These are phyloP conservation scores for Oryza glumipatula DNA, from an alignment of 176 grass and related monocot genomes.

Conservation along the genomic window DNA sequence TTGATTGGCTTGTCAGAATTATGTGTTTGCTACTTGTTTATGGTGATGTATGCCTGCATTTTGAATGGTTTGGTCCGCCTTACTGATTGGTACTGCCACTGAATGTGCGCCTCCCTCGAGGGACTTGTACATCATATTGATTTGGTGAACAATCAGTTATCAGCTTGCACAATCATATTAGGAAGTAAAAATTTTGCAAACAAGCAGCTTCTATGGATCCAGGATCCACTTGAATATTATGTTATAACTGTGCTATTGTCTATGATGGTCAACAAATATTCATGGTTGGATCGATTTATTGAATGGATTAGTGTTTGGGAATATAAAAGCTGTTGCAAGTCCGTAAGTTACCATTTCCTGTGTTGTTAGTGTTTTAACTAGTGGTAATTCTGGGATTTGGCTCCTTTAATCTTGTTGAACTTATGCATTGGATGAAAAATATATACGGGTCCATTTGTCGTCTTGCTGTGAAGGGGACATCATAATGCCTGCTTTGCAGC, in stretches of 20 bases:
- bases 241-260: neutral
- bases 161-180: neutral
- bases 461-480: neutral
- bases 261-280: neutral
- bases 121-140: neutral
- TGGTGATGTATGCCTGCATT: neutral
- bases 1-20: neutral
- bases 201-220: neutral
- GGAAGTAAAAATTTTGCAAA: neutral
- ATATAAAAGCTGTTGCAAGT: neutral
- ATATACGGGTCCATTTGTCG: slow-evolving; percentile 13
- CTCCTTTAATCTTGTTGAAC: neutral
- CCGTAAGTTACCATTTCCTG: slow-evolving; percentile 9
- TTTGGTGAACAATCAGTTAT: neutral
- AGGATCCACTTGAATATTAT: neutral
- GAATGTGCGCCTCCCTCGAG: neutral
- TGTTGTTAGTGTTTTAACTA: neutral
- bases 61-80: neutral
- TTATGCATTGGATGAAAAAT: neutral
- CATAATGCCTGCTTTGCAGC: neutral
- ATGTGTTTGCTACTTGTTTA: neutral
- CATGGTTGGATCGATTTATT: neutral
- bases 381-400: slow-evolving; percentile 6
- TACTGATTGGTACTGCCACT: neutral
- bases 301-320: neutral